phyloP scores from a whole-genome alignment of 2,329 filamentous ascomycete genomes.

The Talaromyces sp. region DNA sequence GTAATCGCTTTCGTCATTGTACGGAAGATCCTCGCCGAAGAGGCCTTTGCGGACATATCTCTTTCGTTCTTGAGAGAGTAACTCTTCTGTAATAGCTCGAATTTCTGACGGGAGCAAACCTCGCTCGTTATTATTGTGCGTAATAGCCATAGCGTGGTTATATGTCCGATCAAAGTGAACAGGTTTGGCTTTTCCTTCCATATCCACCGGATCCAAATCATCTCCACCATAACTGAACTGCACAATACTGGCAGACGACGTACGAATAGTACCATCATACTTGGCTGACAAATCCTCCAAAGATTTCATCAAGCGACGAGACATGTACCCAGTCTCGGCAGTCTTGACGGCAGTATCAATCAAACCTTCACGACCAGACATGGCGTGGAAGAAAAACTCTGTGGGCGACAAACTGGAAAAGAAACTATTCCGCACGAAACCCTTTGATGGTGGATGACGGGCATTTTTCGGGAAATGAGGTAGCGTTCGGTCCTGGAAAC shows the following conservation, averaged over 20 bases:
- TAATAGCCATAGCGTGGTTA: constrained; percentile 71
- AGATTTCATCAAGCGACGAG: constrained; percentile 94
- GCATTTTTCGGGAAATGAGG: constrained; percentile 95
- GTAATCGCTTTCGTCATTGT: constrained; percentile 66
- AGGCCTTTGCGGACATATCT: constrained; percentile 63
- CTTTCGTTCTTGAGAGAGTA: constrained; percentile 64
- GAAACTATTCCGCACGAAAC: constrained; percentile 96
- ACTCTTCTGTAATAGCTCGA: constrained; percentile 61
- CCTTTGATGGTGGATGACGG: constrained; percentile 88
- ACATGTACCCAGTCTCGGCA: constrained; percentile 99
- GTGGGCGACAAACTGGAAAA: constrained; percentile 86
- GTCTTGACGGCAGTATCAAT: constrained; percentile 99
- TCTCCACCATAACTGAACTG: constrained; percentile 98
- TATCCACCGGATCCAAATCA: constrained; percentile 91
- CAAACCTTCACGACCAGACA: constrained; percentile 95
- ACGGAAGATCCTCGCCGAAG: constrained; percentile 61
- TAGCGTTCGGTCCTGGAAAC: constrained; percentile 91
- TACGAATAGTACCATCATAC: constrained; percentile 93
- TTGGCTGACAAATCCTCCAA: constrained; percentile 89
- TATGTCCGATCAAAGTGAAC: constrained; percentile 91
- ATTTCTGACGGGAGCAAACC: constrained; percentile 75
- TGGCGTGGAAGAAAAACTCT: constrained; percentile 97
- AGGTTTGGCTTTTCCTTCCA: constrained; percentile 90
- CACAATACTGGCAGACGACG: constrained; percentile 81
- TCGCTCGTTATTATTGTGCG: constrained; percentile 72